Conservation (phyloP, 2,329 filamentous ascomycete species). For the Emericellopsis cladophorae region DNA sequence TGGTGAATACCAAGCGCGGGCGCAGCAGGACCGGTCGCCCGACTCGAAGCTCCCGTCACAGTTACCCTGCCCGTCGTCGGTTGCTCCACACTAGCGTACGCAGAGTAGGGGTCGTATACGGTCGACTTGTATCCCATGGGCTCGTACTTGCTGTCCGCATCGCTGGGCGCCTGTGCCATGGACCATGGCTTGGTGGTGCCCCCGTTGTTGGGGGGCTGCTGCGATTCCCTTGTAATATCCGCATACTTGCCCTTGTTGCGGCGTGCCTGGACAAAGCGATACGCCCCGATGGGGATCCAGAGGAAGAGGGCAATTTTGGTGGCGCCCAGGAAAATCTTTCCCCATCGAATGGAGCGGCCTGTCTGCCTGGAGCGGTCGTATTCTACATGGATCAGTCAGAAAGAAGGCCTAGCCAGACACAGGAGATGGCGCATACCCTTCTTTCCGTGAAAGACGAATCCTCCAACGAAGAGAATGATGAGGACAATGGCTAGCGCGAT, state of each 20-base stretch:
- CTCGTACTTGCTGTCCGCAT: background rate
- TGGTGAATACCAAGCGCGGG: background rate
- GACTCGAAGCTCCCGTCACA: background rate
- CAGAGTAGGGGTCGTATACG: background rate
- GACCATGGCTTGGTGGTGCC: background rate
- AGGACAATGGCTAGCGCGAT: background rate
- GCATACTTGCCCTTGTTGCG: constrained; percentile 3
- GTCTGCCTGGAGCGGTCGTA: constrained; percentile 1
- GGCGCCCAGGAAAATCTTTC: constrained; percentile 4
- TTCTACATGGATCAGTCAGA: background rate
- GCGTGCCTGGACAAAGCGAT: background rate
- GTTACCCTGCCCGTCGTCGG: background rate
- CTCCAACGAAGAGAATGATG: background rate
- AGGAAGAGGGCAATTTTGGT: constrained; percentile 9
- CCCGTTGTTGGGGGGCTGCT: background rate
- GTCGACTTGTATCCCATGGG: background rate
- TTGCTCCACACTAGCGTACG: background rate
- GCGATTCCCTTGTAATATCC: constrained; percentile 7
- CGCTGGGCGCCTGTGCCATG: background rate
- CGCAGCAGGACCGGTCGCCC: background rate
- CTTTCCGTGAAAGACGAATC: background rate
- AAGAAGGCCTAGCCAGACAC: background rate
- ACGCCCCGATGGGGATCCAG: constrained; percentile 9
- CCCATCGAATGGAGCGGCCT: constrained; percentile 5
- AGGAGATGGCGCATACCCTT: background rate